Evolutionary conservation across 208 protist species (phyloP).

Genomic region (Borovskyia barvae): DNA sequence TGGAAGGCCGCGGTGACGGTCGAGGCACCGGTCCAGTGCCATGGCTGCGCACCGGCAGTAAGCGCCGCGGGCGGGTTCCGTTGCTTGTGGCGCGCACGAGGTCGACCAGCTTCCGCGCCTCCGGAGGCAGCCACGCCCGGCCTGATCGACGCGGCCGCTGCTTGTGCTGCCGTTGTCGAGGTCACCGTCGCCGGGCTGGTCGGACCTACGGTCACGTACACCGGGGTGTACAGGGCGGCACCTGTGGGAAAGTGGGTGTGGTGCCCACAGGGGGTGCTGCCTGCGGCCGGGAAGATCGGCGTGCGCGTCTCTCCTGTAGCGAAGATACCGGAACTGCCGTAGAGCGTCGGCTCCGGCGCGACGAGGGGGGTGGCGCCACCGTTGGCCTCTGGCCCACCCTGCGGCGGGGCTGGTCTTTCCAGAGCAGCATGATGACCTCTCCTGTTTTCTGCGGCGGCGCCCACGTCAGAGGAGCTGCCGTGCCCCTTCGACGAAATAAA

Average conservation of each 20-base stretch:
- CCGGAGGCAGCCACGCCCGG: not conserved
- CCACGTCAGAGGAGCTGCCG: not conserved
- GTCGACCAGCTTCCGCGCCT: not conserved
- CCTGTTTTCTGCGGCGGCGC: too few relatives aligned
- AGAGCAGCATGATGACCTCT: too few relatives aligned
- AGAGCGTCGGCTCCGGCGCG: constrained; percentile 3
- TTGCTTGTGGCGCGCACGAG: not conserved
- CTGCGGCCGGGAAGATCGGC: not conserved
- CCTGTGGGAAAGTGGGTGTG: constrained; percentile 3
- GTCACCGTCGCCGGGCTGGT: constrained; percentile 1
- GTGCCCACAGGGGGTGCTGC: not conserved
- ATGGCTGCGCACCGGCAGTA: constrained; percentile 14
- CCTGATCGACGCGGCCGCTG: not conserved
- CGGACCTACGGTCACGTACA: constrained; percentile 3
- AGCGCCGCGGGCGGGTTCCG: constrained; percentile 8
- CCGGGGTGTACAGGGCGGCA: constrained; percentile 6
- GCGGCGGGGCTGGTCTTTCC: not conserved
- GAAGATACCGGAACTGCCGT: constrained; percentile 6
- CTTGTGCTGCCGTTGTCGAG: not conserved
- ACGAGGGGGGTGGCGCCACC: too few relatives aligned
- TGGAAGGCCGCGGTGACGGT: not conserved
- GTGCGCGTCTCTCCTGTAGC: not conserved
- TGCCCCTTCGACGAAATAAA: not conserved
- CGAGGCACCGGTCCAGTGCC: constrained; percentile 15
- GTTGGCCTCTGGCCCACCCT: too few relatives aligned